phyloP scores from a whole-genome alignment of 257 asterid species.

The Coffea canephora region DNA sequence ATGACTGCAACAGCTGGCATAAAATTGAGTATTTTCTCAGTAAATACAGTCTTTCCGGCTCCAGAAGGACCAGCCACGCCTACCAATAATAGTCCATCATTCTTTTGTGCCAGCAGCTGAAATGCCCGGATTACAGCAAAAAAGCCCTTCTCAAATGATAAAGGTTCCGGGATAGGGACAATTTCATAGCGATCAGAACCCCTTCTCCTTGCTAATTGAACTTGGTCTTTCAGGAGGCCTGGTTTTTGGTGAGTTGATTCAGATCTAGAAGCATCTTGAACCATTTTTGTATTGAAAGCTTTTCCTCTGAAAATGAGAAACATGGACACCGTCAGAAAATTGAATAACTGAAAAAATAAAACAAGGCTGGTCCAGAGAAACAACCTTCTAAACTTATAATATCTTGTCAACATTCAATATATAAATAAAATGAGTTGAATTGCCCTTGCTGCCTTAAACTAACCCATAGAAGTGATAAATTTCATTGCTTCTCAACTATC shows the following conservation, averaged over 20 bases:
- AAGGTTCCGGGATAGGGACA: constrained; percentile 58
- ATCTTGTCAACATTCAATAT: background rate
- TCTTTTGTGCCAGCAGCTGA: constrained; percentile 81
- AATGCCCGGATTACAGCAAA: constrained; percentile 87
- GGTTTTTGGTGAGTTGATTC: constrained; percentile 53
- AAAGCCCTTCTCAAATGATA: constrained; percentile 97
- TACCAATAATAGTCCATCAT: constrained; percentile 73
- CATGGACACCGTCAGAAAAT: constrained; percentile 1
- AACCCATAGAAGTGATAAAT: background rate
- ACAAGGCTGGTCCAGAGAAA: background rate
- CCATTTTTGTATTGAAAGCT: constrained; percentile 35
- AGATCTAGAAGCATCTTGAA: constrained; percentile 38
- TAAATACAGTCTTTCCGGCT: constrained; percentile 85
- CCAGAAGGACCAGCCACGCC: constrained; percentile 99
- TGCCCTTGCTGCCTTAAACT: background rate
- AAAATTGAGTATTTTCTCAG: constrained; percentile 67
- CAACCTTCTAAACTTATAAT: background rate
- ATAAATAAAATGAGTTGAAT: background rate
- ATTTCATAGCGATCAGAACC: constrained; percentile 74
- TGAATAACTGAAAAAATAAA: background rate
- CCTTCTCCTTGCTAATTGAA: constrained; percentile 72
- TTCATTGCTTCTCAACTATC: background rate
- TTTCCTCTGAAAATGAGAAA: constrained; percentile 33
- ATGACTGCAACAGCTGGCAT: constrained; percentile 93
- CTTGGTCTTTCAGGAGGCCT: constrained; percentile 95